Base-by-base conservation (phyloP, 495 filamentous ascomycete species). In the Terfezia boudieri region DNA sequence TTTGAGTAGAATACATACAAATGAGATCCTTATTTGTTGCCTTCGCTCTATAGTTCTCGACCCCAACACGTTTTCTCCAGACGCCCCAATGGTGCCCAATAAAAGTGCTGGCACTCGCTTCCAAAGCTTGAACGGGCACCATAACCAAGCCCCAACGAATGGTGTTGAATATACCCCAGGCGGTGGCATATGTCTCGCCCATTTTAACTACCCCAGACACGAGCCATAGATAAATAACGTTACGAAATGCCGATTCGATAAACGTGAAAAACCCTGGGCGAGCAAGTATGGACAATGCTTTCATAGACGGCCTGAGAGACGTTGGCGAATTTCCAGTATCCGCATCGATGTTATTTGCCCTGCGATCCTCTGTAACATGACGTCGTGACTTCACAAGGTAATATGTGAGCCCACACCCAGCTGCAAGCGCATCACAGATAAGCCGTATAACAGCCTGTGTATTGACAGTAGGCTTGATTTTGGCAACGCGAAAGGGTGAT, bases 141-240 rank as follows among this genome's bases (percentile, higher is more conserved):
- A 84, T 86, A 35, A 84, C 70, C 4, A 86, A 66, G 1, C 82
- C 81, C 82, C 81, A 86, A n/a, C 81, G 73, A 56, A 86, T 83
- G 0, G 81, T 84, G 56, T 74, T 82, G 68, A 86, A 85, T 38
- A 84, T 69, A 12, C 79, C 76, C 82, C 80, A 86, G 2, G 82
- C 80, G 2, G 82, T 84, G 1, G 78, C 77, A 65, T 84, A 85
- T 26, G 76, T 71, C 0, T 66, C 59, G 4, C 80, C 80, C 56
- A 85, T 68, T 0, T 71, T 59, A 0, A 86, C 71, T 38, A 85
- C 82, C 9, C 70, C 71, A 46, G 66, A 72, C n/a, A 84, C 71
- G 2, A 86, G 70, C 81, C 80, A 86, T 14, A 86, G 72, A 56
- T 86, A 85, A 0, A 86, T 67, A 0, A 77, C 71, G 53, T 86